phyloP scores from a whole-genome alignment of 768 basidiomycete species.

The Kwoniella shandongensis region DNA sequence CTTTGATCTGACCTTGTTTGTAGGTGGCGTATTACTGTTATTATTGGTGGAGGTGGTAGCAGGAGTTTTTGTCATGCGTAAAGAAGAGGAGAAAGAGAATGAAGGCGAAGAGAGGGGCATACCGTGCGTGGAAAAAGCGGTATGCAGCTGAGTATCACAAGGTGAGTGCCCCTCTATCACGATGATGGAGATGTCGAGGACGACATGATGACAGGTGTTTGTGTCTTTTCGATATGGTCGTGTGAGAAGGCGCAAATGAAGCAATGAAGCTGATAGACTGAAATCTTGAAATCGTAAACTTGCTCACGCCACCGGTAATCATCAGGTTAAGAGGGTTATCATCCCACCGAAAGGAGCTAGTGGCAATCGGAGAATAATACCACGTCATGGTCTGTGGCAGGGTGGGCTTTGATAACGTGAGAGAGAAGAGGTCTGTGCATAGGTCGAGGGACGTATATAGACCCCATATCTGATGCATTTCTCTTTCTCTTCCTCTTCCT shows the following conservation, averaged over 20 bases:
- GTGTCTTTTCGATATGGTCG: slow-evolving; percentile 1
- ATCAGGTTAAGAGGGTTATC: not conserved
- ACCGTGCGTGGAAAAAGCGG: slow-evolving; percentile 1
- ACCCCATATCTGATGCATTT: not conserved
- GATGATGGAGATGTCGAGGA: no score
- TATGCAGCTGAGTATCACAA: no score
- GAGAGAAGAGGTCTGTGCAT: no score
- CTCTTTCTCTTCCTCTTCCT: slow-evolving; percentile 1
- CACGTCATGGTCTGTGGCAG: slow-evolving; percentile 2
- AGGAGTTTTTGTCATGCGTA: slow-evolving; percentile 32
- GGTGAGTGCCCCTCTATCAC: no score
- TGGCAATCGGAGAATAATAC: not conserved
- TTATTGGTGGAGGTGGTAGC: slow-evolving; percentile 15
- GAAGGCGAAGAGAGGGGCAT: slow-evolving; percentile 27
- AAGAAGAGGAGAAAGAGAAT: slow-evolving; percentile 32
- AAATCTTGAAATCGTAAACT: slow-evolving; percentile 6
- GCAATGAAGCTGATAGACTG: not conserved
- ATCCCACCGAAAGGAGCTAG: not conserved
- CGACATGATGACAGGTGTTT: not conserved
- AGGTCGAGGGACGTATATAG: not conserved
- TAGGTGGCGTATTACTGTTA: slow-evolving; percentile 9
- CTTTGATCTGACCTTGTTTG: slow-evolving; percentile 25
- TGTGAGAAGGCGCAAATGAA: slow-evolving; percentile 5
- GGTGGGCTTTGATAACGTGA: not conserved
- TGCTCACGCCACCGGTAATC: no score